phyloP scores from a whole-genome alignment of 2,329 filamentous ascomycete species.

The Alternaria sp. region DNA sequence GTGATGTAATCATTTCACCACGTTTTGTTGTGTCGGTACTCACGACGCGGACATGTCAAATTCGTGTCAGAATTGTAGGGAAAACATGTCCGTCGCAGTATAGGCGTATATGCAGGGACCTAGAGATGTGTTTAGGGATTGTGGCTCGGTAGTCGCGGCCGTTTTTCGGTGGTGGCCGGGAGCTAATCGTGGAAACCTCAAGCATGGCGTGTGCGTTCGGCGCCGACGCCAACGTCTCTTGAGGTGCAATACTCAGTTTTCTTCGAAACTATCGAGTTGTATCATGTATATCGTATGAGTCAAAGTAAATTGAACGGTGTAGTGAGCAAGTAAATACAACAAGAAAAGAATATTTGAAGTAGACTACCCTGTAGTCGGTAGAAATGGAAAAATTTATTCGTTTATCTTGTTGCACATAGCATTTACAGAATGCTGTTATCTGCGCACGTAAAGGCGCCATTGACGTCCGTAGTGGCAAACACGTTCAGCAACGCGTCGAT shows the following conservation, averaged over 20 bases:
- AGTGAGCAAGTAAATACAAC: background rate
- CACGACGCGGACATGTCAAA: background rate
- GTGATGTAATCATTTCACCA: background rate
- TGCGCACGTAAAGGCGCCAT: slow-evolving; percentile 40
- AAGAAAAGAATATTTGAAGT: background rate
- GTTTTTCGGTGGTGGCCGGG: background rate
- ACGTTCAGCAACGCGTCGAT: slow-evolving; percentile 31
- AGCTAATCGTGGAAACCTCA: background rate
- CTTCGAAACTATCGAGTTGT: background rate
- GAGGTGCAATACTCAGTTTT: background rate
- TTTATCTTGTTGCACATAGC: background rate
- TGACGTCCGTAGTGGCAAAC: slow-evolving; percentile 37
- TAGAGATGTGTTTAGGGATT: background rate
- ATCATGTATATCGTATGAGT: background rate
- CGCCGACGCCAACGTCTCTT: background rate
- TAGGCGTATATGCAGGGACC: background rate
- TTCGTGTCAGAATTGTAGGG: background rate
- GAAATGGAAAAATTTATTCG: background rate
- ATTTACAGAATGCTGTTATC: slow-evolving; percentile 36
- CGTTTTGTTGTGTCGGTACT: background rate
- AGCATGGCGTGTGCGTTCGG: background rate
- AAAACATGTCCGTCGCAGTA: background rate
- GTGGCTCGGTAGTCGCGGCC: background rate
- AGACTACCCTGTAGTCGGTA: background rate
- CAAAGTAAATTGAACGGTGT: background rate